Percentiles rank a stretch among this genome's conserved stretches.
Evolutionary conservation across 768 basidiomycete genomes (phyloP).

Genomic region (Obba rivulosa): DNA sequence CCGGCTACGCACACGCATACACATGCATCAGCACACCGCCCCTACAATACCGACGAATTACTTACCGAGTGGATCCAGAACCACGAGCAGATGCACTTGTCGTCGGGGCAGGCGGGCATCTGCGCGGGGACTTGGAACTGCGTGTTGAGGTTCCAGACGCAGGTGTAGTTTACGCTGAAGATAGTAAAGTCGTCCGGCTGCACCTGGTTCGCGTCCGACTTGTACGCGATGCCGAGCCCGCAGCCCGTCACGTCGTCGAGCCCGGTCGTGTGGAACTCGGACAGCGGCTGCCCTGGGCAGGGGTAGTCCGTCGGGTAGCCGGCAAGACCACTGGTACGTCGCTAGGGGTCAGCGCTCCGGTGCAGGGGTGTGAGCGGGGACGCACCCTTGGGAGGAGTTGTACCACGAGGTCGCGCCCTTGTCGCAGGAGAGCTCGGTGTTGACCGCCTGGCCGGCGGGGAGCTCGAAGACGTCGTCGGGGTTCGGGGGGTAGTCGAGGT

Average conservation of each 20-base stretch:
- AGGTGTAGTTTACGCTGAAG: constrained; percentile 39
- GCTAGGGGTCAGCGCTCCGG: not conserved
- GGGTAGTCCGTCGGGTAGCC: constrained; percentile 16
- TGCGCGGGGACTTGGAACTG: constrained; percentile 36
- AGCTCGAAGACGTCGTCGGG: constrained; percentile 51
- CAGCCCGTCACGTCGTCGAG: constrained; percentile 30
- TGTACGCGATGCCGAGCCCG: constrained; percentile 41
- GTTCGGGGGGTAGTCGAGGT: constrained; percentile 54
- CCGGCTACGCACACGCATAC: constrained; percentile 9
- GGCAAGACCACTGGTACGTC: constrained; percentile 17
- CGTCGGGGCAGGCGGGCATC: constrained; percentile 39
- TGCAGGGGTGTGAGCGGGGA: not conserved
- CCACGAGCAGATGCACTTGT: constrained; percentile 40
- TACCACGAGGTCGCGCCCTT: constrained; percentile 58
- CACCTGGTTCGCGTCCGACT: constrained; percentile 29
- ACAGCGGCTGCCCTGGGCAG: constrained; percentile 16
- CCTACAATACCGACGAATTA: not conserved
- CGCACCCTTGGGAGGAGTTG: constrained; percentile 31
- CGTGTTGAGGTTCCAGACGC: constrained; percentile 36
- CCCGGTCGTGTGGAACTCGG: constrained; percentile 26
- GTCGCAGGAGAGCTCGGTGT: constrained; percentile 50
- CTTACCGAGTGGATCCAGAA: constrained; percentile 33
- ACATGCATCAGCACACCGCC: not conserved
- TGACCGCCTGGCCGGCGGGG: constrained; percentile 49
- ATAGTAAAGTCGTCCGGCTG: constrained; percentile 37